phyloP scores from a whole-genome alignment of 176 grass and related monocot species.

The Oropetium thomaeum region DNA sequence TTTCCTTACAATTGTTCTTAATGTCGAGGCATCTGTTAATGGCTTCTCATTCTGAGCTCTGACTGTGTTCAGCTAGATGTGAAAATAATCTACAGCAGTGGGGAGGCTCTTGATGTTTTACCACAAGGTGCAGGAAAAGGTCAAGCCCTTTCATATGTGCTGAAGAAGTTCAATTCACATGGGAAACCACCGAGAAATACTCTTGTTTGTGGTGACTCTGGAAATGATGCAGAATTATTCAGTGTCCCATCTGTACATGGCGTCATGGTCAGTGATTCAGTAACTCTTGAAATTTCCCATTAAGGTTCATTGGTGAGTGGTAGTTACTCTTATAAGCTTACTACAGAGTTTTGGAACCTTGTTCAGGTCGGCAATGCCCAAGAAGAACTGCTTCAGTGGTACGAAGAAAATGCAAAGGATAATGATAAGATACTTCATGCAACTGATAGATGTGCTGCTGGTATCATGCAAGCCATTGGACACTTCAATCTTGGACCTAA shows the following conservation, averaged over 20 bases:
- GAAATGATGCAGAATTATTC: constrained; percentile 89
- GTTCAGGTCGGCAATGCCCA: constrained; percentile 87
- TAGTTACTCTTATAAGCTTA: constrained; percentile 23
- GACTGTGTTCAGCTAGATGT: constrained; percentile 66
- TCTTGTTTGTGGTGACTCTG: constrained; percentile 93
- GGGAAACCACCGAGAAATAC: constrained; percentile 61
- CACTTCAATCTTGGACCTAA: constrained; percentile 70
- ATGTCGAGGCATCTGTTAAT: neutral
- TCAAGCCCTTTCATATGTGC: constrained; percentile 79
- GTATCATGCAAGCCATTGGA: constrained; percentile 80
- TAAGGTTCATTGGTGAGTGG: neutral
- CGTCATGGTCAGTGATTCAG: constrained; percentile 70
- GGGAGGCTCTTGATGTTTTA: constrained; percentile 73
- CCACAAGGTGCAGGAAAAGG: constrained; percentile 84
- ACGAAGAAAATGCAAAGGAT: constrained; percentile 59
- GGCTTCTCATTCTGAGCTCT: neutral
- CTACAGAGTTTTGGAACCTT: constrained; percentile 31
- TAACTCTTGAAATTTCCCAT: neutral
- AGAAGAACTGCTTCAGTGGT: constrained; percentile 85
- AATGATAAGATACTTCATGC: constrained; percentile 68
- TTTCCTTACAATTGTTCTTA: neutral
- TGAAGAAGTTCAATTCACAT: constrained; percentile 60
- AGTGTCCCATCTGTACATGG: constrained; percentile 67
- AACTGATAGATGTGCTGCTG: constrained; percentile 68
- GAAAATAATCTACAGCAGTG: constrained; percentile 87